Conservation (phyloP, 2,329 filamentous ascomycete species). For the Fusarium sulawesiense region DNA sequence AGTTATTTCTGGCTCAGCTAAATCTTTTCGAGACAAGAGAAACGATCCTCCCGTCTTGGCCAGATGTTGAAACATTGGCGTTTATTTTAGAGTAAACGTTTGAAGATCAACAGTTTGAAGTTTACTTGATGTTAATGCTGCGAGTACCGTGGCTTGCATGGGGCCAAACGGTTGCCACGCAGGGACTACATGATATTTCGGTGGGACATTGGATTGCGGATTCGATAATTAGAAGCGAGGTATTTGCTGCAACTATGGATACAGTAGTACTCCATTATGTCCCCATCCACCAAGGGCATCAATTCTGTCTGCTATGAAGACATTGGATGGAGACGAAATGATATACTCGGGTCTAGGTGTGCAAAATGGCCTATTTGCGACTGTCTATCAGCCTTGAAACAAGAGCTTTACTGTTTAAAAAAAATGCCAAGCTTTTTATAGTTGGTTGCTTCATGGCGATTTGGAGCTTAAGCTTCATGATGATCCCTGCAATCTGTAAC, state of each 20-base stretch:
- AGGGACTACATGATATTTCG: constrained; percentile 4
- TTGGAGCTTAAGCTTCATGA: neutral
- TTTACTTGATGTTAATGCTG: neutral
- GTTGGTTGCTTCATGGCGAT: neutral
- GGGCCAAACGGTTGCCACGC: neutral
- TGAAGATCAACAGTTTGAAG: neutral
- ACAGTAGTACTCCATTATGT: neutral
- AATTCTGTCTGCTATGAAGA: neutral
- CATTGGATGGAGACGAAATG: neutral
- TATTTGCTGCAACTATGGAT: neutral
- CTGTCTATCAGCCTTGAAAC: neutral
- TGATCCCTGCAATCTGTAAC: constrained; percentile 34
- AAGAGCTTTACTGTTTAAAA: neutral
- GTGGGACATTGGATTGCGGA: constrained; percentile 24
- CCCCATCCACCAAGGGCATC: neutral
- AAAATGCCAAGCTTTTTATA: neutral
- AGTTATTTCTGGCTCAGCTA: constrained; percentile 12
- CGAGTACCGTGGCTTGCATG: neutral
- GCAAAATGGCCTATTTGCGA: neutral
- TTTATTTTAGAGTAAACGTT: neutral
- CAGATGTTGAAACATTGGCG: constrained; percentile 1
- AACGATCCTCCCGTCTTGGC: constrained; percentile 8
- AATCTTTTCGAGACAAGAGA: neutral
- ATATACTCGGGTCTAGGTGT: neutral
- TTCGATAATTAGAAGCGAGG: constrained; percentile 14